phyloP scores from a whole-genome alignment of 202 grass and related monocot species.

The Carex arenaria region DNA sequence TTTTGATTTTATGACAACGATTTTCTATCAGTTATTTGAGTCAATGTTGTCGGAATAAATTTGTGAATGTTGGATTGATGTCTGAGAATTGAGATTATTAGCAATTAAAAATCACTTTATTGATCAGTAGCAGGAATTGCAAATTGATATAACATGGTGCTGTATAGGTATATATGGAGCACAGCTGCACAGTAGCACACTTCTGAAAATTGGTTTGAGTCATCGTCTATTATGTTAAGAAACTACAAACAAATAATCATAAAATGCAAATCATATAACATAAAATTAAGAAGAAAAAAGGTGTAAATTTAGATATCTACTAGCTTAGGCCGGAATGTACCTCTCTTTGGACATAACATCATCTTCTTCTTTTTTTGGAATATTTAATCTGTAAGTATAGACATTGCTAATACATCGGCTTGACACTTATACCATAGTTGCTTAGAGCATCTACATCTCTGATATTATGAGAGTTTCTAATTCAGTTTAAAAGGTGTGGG shows the following conservation, averaged over 20 bases:
- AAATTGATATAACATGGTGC: not conserved
- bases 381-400: not conserved
- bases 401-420: not conserved
- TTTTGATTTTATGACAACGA: not conserved
- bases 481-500: too few relatives aligned
- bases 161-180: not conserved
- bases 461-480: too few relatives aligned
- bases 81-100: not conserved
- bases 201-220: too few relatives aligned
- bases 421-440: not conserved
- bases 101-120: not conserved
- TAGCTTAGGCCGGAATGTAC: not conserved
- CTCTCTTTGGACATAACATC: not conserved
- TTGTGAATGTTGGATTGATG: not conserved
- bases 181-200: too few relatives aligned
- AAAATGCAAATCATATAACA: not conserved
- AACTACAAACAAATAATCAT: not conserved
- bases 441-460: too few relatives aligned
- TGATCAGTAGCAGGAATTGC: not conserved
- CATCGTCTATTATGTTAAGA: not conserved
- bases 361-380: not conserved
- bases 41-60: not conserved
- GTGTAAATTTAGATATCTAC: not conserved
- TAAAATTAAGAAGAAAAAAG: too few relatives aligned
- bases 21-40: not conserved